A percentile compares a stretch with the other conserved stretches of the same genome.
These are phyloP conservation scores for Leccinum subrobustum DNA, from an alignment of 1,284 basidiomycete species.

Conservation along the genomic window DNA sequence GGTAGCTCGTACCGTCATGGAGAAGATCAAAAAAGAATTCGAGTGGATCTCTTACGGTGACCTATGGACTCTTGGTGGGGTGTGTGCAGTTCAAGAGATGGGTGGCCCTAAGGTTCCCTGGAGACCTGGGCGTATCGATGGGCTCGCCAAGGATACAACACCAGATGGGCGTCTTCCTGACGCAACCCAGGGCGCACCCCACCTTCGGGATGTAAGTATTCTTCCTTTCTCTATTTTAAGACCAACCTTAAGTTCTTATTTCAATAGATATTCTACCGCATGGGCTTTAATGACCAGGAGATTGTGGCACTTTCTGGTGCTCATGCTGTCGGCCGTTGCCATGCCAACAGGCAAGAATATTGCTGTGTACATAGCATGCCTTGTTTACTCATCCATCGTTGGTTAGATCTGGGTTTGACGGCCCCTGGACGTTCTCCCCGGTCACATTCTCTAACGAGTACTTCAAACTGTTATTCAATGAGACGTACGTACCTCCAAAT, in stretches of 20 bases:
- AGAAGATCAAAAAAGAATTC: constrained; percentile 84
- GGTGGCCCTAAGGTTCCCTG: constrained; percentile 82
- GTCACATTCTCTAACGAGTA: constrained; percentile 89
- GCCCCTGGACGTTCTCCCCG: constrained; percentile 90
- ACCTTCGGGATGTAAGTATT: constrained; percentile 69
- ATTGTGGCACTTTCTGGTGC: constrained; percentile 94
- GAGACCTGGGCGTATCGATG: constrained; percentile 88
- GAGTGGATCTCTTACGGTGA: constrained; percentile 94
- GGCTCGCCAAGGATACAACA: constrained; percentile 72
- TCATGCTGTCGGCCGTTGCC: constrained; percentile 95
- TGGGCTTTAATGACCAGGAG: constrained; percentile 98
- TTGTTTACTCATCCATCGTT: not conserved
- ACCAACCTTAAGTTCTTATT: not conserved
- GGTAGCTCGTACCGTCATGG: constrained; percentile 82
- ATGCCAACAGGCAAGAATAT: constrained; percentile 59
- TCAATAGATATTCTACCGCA: constrained; percentile 82
- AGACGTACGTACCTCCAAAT: constrained; percentile 56
- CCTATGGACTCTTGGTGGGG: constrained; percentile 91
- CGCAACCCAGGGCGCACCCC: constrained; percentile 80
- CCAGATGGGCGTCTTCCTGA: constrained; percentile 97
- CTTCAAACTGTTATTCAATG: constrained; percentile 85
- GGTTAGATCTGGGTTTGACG: constrained; percentile 80
- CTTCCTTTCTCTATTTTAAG: not conserved
- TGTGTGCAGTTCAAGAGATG: constrained; percentile 86
- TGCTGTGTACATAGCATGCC: too few relatives aligned